Evolutionary conservation across 257 asterid species (phyloP).

Genomic region (Solanum megistacrolobum): DNA sequence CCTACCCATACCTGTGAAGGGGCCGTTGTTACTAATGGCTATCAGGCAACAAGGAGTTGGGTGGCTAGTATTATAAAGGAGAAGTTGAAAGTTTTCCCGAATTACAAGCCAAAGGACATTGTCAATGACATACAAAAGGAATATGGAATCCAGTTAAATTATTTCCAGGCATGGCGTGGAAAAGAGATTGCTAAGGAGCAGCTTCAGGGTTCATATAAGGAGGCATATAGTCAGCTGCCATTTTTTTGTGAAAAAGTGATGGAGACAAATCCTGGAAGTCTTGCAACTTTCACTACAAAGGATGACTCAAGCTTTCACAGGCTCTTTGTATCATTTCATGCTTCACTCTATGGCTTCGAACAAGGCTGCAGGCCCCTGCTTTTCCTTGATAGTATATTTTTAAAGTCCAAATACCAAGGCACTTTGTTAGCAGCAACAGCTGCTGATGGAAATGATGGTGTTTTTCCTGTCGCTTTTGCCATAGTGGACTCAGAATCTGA

Average conservation of each 20-base stretch:
- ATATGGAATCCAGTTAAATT: conserved; percentile 86
- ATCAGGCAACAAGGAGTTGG: conserved; percentile 97
- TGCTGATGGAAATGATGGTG: conserved; percentile 77
- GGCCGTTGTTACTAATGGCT: conserved; percentile 47
- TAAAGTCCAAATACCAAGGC: conserved; percentile 93
- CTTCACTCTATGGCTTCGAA: conserved; percentile 78
- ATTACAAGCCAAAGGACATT: conserved; percentile 93
- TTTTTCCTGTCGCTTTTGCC: conserved; percentile 94
- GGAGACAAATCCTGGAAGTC: conserved; percentile 94
- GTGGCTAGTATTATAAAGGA: conserved; percentile 98
- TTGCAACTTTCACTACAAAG: conserved; percentile 87
- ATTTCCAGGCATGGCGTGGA: conserved; percentile 99
- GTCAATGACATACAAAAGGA: conserved; percentile 87
- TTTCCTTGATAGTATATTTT: conserved; percentile 72
- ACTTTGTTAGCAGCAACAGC: conserved; percentile 86
- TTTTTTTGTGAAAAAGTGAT: conserved; percentile 75
- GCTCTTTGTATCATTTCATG: conserved; percentile 80
- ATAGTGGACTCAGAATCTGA: conserved; percentile 80
- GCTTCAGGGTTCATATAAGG: conserved; percentile 97
- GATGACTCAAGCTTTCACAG: conserved; percentile 93
- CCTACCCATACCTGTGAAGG: conserved; percentile 94
- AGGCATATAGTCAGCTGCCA: conserved; percentile 88
- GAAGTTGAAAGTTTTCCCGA: conserved; percentile 70
- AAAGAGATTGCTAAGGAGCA: conserved; percentile 98
- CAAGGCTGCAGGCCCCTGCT: conserved; percentile 93